Evolutionary conservation across 768 basidiomycete genomes (phyloP), one percentile per base, ranked within the genome.

Genomic region (Galerina marginata): DNA sequence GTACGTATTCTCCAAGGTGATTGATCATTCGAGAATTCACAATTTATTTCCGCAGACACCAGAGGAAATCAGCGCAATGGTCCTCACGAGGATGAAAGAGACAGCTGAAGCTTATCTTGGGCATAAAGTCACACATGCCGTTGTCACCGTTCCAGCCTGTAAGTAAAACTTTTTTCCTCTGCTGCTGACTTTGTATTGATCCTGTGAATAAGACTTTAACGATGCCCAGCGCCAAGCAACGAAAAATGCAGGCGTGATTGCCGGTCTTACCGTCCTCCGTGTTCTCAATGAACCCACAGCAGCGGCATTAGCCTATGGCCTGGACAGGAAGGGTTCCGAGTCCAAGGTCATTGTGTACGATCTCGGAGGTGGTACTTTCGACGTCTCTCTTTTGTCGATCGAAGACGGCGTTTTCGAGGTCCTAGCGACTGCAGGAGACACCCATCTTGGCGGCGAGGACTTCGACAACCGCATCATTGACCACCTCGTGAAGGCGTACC

Each of bases 281-380:
- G 84, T 89, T 68, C 79, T 89, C 70, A 89, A 88, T 74, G 88
- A 84, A 71, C 88, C 89, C 43, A 88, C 87, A 54, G 88, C 88
- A 56, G 88, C 88, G 52, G 87, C 86, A 55, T 82, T 89, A 69
- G 86, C 88, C 52, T 89, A 89, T 75, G 86, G 87, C 68, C 82
- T 89, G 55, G 81, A 86, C 78, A 83, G 85, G 73, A 83, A 84
- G 68, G 81, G 77, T 46, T 77, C 76, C 9, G 87, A 78, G 75
- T 86, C 71, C 72, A 85, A 83, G 68, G 79, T 89, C 54, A 80
- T 90, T 68, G 86, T 88, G 65, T 89, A 88, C 79, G 88, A 89
- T 73, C 80, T 90, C 49, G 88, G 88, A 62, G 88, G 89, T 64
- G 88, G 89, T 64, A 89, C 87, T 51, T 89, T 89, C 75, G 87